Base-by-base conservation (phyloP, 2,329 filamentous ascomycete species). In the Talaromyces islandicus region DNA sequence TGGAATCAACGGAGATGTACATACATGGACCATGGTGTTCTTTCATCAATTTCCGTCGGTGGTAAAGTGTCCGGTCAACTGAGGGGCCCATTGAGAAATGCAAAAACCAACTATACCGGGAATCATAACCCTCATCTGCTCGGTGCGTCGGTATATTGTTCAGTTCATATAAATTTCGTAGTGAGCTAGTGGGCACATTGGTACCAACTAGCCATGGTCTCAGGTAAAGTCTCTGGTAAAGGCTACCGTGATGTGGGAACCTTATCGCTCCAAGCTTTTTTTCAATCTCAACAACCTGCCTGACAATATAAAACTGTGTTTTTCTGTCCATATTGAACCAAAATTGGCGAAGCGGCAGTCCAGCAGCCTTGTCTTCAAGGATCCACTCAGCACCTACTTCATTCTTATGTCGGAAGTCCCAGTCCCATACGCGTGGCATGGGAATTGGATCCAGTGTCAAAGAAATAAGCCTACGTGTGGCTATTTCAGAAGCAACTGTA, bases 381-480 rank as follows among this genome's bases (percentile, higher is more conserved):
- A 79, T 69, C 52, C 73, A 78, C 64, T 77, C 74, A 48, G 71
- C 71, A 3, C 74, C 74, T 38, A 73, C 74, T 51, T 70, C 43
- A 59, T 77, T 78, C 17, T 71, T 65, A 17, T 53, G 56, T 10
- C 69, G 69, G 32, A 71, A 57, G 25, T 71, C 74, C 64, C 71
- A 77, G 38, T 66, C 62, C 61, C 71, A 71, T 17, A 77, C 60
- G 43, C 65, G 60, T 4, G 75, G 75, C 17, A 77, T 71, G 24
- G 75, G 73, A 57, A 77, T 63, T 12, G 12, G 12, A 17, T 41
- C n/a, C 14, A 38, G 48, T 30, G 38, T 10, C 43, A 5, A 27
- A 19, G 52, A 21, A 5, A 70, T 64, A 58, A 69, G 67, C 10
- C 62, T 50, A 4, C 64, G 63, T 7, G 68, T 70, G 4, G 68